Percentiles rank a stretch among this genome's conserved stretches.
Conservation (phyloP, 2,329 filamentous ascomycete species). For the Nannizziopsis arthrosporioides region DNA sequence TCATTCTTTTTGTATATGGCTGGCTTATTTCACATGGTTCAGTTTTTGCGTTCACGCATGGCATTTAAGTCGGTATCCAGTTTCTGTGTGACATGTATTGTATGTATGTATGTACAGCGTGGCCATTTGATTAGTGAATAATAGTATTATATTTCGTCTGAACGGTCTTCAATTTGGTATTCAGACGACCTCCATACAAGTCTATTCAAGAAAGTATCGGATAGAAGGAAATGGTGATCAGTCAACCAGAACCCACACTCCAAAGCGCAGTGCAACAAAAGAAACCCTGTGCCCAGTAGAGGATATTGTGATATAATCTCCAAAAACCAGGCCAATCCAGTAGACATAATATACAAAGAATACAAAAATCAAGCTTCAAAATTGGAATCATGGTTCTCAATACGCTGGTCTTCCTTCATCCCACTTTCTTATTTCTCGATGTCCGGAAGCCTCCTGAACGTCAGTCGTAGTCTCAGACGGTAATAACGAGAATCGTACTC, state of each 20-base stretch:
- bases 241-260: no score
- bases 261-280: no score
- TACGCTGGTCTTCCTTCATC: slow-evolving; percentile 40
- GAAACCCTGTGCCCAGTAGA: background rate
- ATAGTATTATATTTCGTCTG: no score
- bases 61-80: background rate
- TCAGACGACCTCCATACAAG: no score
- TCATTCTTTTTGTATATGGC: background rate
- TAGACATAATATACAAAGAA: slow-evolving; percentile 7
- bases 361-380: background rate
- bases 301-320: background rate
- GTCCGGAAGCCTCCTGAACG: slow-evolving; percentile 20
- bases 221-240: no score
- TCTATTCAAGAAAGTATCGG: no score
- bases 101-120: background rate
- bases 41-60: background rate
- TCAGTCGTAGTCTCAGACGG: slow-evolving; percentile 17
- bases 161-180: no score
- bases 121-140: background rate
- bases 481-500: slow-evolving; percentile 22
- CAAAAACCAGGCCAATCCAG: background rate
- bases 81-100: background rate
- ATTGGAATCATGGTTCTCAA: slow-evolving; percentile 18
- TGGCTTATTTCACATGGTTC: background rate
- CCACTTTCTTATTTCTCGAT: slow-evolving; percentile 32